These are phyloP conservation scores for Rhodomyrtus psidioides DNA, from an alignment of 441 rosid genomes.

Conservation along the genomic window DNA sequence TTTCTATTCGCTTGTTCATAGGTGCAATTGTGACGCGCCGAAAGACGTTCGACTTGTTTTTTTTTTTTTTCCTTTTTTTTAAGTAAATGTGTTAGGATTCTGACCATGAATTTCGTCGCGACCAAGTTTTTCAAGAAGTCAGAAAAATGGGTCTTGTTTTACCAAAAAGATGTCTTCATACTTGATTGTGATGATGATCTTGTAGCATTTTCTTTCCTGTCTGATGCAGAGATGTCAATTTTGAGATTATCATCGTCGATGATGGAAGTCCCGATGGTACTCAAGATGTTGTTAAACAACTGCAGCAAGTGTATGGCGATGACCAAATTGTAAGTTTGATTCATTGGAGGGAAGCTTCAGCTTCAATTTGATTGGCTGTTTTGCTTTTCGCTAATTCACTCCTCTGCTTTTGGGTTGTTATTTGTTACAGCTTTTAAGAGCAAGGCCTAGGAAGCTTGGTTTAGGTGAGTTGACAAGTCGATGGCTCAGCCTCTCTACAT, in stretches of 20 bases:
- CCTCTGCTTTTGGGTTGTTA: background rate
- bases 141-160: background rate
- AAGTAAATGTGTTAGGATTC: background rate
- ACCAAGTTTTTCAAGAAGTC: background rate
- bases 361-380: background rate
- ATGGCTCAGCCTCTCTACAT: background rate
- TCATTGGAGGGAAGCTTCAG: background rate
- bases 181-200: background rate
- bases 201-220: background rate
- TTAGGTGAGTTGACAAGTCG: conserved; percentile 42
- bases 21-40: background rate
- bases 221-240: conserved; percentile 61
- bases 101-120: background rate
- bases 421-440: conserved; percentile 63
- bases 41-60: background rate
- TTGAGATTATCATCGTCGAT: conserved; percentile 87
- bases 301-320: conserved; percentile 83
- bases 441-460: conserved; percentile 92
- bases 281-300: conserved; percentile 73
- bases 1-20: background rate
- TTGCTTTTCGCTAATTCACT: background rate
- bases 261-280: conserved; percentile 99
- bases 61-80: background rate
- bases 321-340: conserved; percentile 60
- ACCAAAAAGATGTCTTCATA: background rate